Base-by-base conservation (phyloP, 805 yeast species). In the Yamadazyma sp. region DNA sequence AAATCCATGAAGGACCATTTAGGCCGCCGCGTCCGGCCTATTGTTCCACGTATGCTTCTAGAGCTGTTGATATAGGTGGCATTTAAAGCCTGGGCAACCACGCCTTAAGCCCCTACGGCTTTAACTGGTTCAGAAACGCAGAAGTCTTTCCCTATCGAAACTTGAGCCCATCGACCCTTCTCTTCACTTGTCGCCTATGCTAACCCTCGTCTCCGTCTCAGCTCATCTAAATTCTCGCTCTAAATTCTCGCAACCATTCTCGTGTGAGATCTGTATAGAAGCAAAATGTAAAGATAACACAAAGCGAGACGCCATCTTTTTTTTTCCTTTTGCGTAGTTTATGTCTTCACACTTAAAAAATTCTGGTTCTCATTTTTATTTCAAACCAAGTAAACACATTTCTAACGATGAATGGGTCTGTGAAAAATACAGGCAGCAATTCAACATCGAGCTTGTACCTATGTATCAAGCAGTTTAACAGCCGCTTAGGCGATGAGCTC, bases 401-500 rank as follows among this genome's bases (percentile, higher is more conserved):
- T 8, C 18, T 5, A 28, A 32, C 18, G 8, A 32, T 33, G 36
- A 25, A 33, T 15, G 36, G 28, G 19, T 33, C 36, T 6, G 14
- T 20, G 12, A 24, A 18, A 24, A 11, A n/a, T 17, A n/a, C 17
- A 23, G 24, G 18, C 17, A 16, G 17, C 12, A 11, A 5, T 13
- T 14, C 33, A 9, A 18, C 12, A n/a, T 9, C 25, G 10, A 32
- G 15, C n/a, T 20, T 64, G 8, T 77, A 62, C 44, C 56, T 68
- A 27, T 95, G 89, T 40, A 80, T 89, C 45, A 95, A 90, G 60
- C 95, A 84, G 59, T 93, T 93, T 62, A 72, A 73, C 32, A 88
- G 95, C 31, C 75, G 98, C 35, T 69, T 90, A 45, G 95, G 87
- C 17, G 99, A 93, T 62, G 99, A 93, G 61, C 69, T 93, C 26